Evolutionary conservation across 805 yeast genomes (phyloP).

Genomic region (Suhomyces prunicola): DNA sequence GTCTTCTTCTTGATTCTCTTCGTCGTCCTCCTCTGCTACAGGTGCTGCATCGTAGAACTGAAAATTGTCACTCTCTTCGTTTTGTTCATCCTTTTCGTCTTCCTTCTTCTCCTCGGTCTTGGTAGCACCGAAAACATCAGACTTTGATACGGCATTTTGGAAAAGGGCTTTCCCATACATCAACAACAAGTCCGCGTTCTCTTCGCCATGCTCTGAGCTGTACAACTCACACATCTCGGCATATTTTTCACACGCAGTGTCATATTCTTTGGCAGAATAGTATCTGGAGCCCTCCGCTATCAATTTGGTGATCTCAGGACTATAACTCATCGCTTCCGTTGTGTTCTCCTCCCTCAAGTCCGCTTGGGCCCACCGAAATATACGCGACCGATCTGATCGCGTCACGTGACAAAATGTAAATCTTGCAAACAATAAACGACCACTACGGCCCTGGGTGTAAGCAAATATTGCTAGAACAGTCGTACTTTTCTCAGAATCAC

Average conservation of each 20-base stretch:
- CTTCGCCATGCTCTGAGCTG: slow-evolving; percentile 48
- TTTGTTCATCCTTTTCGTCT: slow-evolving; percentile 13
- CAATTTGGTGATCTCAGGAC: slow-evolving; percentile 44
- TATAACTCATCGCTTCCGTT: slow-evolving; percentile 21
- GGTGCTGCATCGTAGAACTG: slow-evolving; percentile 28
- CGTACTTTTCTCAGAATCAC: neutral
- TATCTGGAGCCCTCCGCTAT: slow-evolving; percentile 61
- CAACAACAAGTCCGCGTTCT: slow-evolving; percentile 71
- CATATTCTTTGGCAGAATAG: slow-evolving; percentile 64
- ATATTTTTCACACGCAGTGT: slow-evolving; percentile 63
- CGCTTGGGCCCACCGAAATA: neutral
- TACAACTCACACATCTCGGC: slow-evolving; percentile 68
- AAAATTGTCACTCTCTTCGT: slow-evolving; percentile 24
- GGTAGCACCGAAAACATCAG: slow-evolving; percentile 69
- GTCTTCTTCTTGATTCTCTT: slow-evolving; percentile 10
- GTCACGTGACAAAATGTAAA: neutral
- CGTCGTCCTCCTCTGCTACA: slow-evolving; percentile 20
- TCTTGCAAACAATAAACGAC: neutral
- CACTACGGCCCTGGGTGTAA: neutral
- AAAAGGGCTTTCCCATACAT: slow-evolving; percentile 79
- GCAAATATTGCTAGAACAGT: neutral
- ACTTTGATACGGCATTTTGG: slow-evolving; percentile 68
- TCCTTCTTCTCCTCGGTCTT: slow-evolving; percentile 21
- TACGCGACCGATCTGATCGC: neutral
- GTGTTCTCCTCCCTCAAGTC: neutral